phyloP scores from a whole-genome alignment of 208 protist species.

The Polymyxa betae region DNA sequence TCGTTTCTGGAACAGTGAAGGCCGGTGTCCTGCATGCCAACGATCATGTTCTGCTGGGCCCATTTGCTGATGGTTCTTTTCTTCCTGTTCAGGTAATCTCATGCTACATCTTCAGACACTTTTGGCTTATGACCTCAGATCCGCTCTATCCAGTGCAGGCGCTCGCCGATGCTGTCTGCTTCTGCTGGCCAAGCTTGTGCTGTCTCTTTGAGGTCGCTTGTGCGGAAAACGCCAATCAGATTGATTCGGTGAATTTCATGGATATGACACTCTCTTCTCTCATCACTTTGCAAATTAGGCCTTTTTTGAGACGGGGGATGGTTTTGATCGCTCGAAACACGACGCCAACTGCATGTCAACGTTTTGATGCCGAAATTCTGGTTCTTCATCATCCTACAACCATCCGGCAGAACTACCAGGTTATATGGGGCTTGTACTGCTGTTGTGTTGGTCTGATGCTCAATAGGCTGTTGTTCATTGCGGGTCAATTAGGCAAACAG shows the following conservation, averaged over 20 bases:
- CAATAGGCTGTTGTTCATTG: slow-evolving; percentile 83
- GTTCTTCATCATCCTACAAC: slow-evolving; percentile 96
- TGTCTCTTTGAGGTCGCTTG: slow-evolving; percentile 42
- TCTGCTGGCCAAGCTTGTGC: slow-evolving; percentile 71
- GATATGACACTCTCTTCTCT: neutral
- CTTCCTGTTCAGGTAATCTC: slow-evolving; percentile 77
- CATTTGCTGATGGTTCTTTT: slow-evolving; percentile 85
- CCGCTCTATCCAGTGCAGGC: slow-evolving; percentile 88
- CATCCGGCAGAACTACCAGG: slow-evolving; percentile 91
- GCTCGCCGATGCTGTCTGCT: slow-evolving; percentile 74
- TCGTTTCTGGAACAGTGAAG: slow-evolving; percentile 90
- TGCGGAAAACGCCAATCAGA: slow-evolving; percentile 55
- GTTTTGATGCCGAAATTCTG: slow-evolving; percentile 93
- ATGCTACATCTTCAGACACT: neutral
- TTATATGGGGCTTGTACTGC: slow-evolving; percentile 75
- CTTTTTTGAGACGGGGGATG: slow-evolving; percentile 58
- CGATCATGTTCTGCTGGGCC: slow-evolving; percentile 89
- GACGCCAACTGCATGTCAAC: slow-evolving; percentile 81
- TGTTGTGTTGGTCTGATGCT: neutral
- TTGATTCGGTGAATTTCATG: neutral
- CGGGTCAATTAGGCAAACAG: slow-evolving; percentile 69
- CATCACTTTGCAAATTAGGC: slow-evolving; percentile 19
- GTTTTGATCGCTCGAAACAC: slow-evolving; percentile 56
- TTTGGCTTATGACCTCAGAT: slow-evolving; percentile 19
- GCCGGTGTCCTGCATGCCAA: slow-evolving; percentile 83